Evolutionary conservation across 257 asterid species (phyloP), one percentile per base, ranked within the genome.

Genomic region (Solanum medicagineum): DNA sequence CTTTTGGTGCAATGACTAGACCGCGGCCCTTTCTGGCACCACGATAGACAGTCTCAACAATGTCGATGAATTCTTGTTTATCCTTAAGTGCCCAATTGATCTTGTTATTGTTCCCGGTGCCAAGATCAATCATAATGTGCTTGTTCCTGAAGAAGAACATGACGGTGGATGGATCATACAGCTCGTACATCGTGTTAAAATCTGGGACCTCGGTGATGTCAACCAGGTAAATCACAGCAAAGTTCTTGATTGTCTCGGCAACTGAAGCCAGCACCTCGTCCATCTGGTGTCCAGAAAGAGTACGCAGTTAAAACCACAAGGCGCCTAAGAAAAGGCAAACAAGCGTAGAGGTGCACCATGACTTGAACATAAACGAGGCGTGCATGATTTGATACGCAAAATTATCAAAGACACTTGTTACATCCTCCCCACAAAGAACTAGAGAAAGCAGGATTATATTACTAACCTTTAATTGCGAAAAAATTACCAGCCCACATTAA

Each of bases 71-170:
- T 89, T 92, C 97, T 73, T 93, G 95, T 88, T 93, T 93, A 83
- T 93, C 97, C 90, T 92, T 93, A 75, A 93, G 83, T 8, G 97
- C 95, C 97, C 97, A 93, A 85, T 92, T 95, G 90, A 95, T 95
- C 90, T 95, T 94, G 91, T 95, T 95, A 89, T 95, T 94, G 93
- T 96, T 96, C 85, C 99, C 98, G 20, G 99, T 96, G 24, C 98
- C 99, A 66, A 94, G 98, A 84, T 96, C 99, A 62, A 96, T 94
- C 99, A 96, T 94, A 26, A 96, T 96, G 90, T 96, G 99, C 89
- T 96, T 96, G 98, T 96, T 96, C 91, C 98, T 93, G 90, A 96
- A 96, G 87, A 95, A 95, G 91, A 96, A 94, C 99, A 96, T 96
- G 70, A 92, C 80, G 0, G 99, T 96, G 16, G 98, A 96, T 5